These are phyloP conservation scores for Chytriomyces sp. DNA, from an alignment of 192 early-diverging fungal genomes.

Conservation along the genomic window DNA sequence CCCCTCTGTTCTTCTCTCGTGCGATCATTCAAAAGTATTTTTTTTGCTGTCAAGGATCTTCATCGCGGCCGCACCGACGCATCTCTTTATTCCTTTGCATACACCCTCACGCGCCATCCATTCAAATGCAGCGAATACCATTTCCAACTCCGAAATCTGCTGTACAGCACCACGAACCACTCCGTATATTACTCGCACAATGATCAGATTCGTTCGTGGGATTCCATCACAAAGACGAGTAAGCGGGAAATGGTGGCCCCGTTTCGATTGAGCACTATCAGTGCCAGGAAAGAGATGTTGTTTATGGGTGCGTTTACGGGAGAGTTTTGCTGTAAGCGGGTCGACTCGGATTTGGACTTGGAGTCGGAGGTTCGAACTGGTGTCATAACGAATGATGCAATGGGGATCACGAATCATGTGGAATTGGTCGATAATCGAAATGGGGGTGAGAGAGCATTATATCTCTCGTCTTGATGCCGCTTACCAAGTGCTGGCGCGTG, in stretches of 20 bases:
- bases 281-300: constrained; percentile 47
- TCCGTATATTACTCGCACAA: constrained; percentile 54
- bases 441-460: constrained; percentile 40
- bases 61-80: constrained; percentile 6
- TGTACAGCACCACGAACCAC: constrained; percentile 65
- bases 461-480: background rate
- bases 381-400: constrained; percentile 47
- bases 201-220: constrained; percentile 15
- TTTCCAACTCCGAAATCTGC: constrained; percentile 68
- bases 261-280: constrained; percentile 60
- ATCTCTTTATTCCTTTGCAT: constrained; percentile 19
- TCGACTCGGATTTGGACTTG: background rate
- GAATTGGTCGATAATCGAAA: constrained; percentile 53
- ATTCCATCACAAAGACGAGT: background rate
- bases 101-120: constrained; percentile 24
- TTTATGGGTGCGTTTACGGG: constrained; percentile 62
- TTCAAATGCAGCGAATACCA: constrained; percentile 62
- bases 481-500: background rate
- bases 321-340: constrained; percentile 30
- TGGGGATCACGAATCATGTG: constrained; percentile 69
- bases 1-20: background rate
- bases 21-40: background rate
- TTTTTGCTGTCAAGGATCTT: background rate
- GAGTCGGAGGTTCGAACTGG: constrained; percentile 18
- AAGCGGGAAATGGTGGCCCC: constrained; percentile 17